phyloP scores from a whole-genome alignment of 176 grass and related monocot species.

The Olyra latifolia region DNA sequence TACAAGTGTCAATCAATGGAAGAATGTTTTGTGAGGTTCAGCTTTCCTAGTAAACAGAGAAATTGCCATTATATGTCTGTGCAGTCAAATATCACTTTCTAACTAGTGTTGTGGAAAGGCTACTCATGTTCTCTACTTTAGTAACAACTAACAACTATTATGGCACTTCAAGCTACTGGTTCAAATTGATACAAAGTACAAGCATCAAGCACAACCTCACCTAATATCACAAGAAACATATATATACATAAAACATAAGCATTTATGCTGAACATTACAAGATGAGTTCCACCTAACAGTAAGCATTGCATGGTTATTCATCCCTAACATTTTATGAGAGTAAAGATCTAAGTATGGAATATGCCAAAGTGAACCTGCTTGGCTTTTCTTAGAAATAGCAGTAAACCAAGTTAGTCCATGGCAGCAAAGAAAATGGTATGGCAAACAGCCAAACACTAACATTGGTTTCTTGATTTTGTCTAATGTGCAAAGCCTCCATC shows the following conservation, averaged over 20 bases:
- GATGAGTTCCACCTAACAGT: background rate
- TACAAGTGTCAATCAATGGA: background rate
- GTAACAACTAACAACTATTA: background rate
- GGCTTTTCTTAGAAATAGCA: background rate
- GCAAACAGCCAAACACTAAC: slow-evolving; percentile 10
- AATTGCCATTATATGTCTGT: background rate
- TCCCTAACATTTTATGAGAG: background rate
- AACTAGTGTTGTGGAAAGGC: background rate
- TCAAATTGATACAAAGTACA: background rate
- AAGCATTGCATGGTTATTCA: background rate
- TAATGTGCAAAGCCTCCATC: slow-evolving; percentile 39
- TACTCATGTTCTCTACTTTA: background rate
- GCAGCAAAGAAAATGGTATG: background rate
- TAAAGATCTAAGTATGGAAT: background rate
- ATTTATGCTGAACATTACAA: background rate
- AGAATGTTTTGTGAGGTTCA: background rate
- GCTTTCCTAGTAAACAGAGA: background rate
- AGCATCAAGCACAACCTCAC: too few relatives aligned
- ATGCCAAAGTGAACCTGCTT: background rate
- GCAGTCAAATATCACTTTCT: slow-evolving; percentile 4
- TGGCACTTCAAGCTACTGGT: background rate
- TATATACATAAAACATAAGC: background rate
- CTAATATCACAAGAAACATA: background rate
- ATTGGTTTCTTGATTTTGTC: slow-evolving; percentile 21
- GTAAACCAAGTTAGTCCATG: background rate